Percentiles rank a stretch among this genome's conserved stretches.
Evolutionary conservation across 352 stramenopile genomes (phyloP).

Genomic region (Phytophthora fragariaefolia): DNA sequence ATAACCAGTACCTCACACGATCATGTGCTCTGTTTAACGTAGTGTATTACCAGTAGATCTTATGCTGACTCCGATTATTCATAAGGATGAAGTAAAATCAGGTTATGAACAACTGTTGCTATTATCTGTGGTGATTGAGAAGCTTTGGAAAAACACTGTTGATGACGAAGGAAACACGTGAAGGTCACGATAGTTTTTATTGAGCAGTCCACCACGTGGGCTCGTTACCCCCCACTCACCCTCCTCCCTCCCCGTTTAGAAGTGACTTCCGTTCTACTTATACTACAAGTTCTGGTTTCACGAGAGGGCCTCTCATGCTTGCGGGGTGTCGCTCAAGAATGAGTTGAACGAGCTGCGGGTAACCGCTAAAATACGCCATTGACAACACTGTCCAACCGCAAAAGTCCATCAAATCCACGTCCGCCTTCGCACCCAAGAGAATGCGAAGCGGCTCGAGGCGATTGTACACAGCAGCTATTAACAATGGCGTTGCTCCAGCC

Average conservation of each 20-base stretch:
- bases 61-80: background rate
- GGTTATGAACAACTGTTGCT: background rate
- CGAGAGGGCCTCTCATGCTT: too few species aligned
- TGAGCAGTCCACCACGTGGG: too few species aligned
- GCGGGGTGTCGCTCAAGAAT: background rate
- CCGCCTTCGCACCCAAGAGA: background rate
- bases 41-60: background rate
- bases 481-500: background rate
- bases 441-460: background rate
- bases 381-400: background rate
- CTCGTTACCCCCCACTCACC: too few species aligned
- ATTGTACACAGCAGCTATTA: slow-evolving; percentile 1
- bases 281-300: too few species aligned
- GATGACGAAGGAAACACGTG: too few species aligned
- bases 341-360: slow-evolving; percentile 1
- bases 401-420: background rate
- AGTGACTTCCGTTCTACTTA: too few species aligned
- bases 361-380: slow-evolving; percentile 8
- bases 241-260: too few species aligned
- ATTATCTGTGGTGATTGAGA: too few species aligned
- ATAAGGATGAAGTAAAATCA: background rate
- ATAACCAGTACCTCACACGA: too few species aligned
- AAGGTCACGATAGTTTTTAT: too few species aligned
- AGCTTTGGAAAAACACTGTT: too few species aligned
- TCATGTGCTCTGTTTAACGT: background rate